Evolutionary conservation across 192 early-diverging fungal species (phyloP).

Genomic region (Coemansia reversa): DNA sequence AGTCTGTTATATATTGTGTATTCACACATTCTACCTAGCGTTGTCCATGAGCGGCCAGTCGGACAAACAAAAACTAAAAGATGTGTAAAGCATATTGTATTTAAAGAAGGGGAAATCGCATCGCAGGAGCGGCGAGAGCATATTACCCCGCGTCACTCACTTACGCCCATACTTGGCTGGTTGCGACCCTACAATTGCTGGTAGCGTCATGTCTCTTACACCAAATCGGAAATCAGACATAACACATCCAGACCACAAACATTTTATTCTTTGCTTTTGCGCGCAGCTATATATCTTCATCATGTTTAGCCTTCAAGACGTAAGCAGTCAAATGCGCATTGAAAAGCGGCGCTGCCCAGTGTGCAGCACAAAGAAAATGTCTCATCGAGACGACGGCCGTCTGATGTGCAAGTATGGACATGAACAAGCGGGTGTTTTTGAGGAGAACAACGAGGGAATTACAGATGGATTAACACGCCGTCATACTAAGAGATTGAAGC

Average conservation of each 20-base stretch:
- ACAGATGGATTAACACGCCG: constrained; percentile 30
- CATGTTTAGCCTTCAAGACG: background rate
- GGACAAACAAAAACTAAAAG: no score
- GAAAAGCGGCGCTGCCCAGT: constrained; percentile 36
- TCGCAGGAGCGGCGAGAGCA: no score
- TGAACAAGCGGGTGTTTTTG: constrained; percentile 39
- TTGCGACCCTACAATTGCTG: background rate
- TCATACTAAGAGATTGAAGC: constrained; percentile 9
- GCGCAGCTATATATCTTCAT: background rate
- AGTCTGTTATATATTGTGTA: no score
- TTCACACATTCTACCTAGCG: no score
- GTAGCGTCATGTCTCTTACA: background rate
- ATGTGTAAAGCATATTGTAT: no score
- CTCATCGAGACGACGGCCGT: constrained; percentile 37
- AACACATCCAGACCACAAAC: no score
- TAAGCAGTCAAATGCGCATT: constrained; percentile 7
- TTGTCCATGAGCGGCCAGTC: no score
- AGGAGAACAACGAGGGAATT: constrained; percentile 32
- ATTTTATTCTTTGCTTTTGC: no score
- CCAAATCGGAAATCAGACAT: background rate
- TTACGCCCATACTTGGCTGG: no score
- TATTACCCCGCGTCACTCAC: no score
- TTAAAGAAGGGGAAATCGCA: no score
- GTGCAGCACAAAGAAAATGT: constrained; percentile 40
- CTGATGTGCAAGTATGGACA: constrained; percentile 46